phyloP scores from a whole-genome alignment of 148 eudicot species.

The Camellia granthamiana region DNA sequence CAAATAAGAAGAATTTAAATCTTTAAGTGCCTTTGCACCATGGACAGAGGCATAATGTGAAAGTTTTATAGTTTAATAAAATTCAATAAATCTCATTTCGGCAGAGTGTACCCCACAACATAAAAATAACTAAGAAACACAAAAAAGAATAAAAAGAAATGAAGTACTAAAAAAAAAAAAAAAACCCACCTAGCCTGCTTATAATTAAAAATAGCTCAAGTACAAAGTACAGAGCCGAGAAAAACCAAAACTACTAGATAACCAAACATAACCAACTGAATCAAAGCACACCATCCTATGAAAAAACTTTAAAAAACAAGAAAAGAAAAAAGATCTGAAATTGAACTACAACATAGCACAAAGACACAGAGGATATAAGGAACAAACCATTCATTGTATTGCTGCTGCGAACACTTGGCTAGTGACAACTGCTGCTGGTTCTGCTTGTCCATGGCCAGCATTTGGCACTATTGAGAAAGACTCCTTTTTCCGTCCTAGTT shows the following conservation, averaged over 20 bases:
- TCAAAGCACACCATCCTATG: neutral
- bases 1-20: neutral
- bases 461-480: no score
- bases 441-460: constrained; percentile 46
- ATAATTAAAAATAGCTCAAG: neutral
- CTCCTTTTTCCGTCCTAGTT: no score
- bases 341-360: neutral
- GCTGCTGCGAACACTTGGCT: constrained; percentile 58
- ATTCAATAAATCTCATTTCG: no score
- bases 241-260: neutral
- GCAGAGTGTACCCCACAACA: neutral
- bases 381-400: constrained; percentile 75
- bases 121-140: neutral
- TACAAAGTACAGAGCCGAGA: neutral
- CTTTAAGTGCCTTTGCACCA: neutral
- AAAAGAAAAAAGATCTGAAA: constrained; percentile 4
- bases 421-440: constrained; percentile 40
- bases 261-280: neutral
- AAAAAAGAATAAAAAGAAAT: neutral
- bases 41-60: neutral
- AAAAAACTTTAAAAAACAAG: neutral
- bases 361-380: neutral
- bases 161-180: neutral
- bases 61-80: neutral
- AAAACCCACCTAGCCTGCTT: neutral